These are phyloP conservation scores for Phytophthora pluvialis DNA, from an alignment of 352 stramenopile species.

Conservation along the genomic window DNA sequence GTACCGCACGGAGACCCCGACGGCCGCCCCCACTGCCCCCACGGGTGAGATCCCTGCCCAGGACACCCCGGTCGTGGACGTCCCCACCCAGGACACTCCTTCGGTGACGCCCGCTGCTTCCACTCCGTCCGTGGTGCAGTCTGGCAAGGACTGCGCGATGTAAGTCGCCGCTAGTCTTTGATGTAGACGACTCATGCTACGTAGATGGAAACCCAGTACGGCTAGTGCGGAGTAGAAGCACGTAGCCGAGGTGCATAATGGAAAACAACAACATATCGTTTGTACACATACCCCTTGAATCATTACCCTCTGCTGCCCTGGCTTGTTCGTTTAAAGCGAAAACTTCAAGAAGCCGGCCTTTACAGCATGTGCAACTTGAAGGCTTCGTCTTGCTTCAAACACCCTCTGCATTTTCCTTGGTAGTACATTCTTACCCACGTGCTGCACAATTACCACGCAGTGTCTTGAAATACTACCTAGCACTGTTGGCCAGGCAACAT, in stretches of 20 bases:
- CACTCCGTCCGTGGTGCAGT: slow-evolving; percentile 14
- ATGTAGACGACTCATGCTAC: slow-evolving; percentile 25
- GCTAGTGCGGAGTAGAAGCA: slow-evolving; percentile 20
- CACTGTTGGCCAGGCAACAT: too few species aligned
- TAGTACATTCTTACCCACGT: background rate
- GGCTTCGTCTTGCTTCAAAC: too few species aligned
- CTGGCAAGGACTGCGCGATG: slow-evolving; percentile 37
- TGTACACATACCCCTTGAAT: slow-evolving; percentile 30
- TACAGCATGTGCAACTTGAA: background rate
- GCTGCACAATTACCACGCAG: background rate
- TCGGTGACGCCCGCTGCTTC: slow-evolving; percentile 21
- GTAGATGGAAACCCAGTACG: slow-evolving; percentile 10
- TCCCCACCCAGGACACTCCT: slow-evolving; percentile 22
- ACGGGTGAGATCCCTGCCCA: slow-evolving; percentile 10
- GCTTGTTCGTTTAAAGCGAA: background rate
- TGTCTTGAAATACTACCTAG: too few species aligned
- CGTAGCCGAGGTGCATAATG: slow-evolving; percentile 34
- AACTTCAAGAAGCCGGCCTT: background rate
- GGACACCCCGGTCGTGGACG: slow-evolving; percentile 16
- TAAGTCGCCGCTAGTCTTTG: slow-evolving; percentile 25
- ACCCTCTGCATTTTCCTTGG: too few species aligned
- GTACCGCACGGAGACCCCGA: background rate
- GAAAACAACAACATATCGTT: slow-evolving; percentile 30
- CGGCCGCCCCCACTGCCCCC: slow-evolving; percentile 4
- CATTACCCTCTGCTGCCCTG: background rate